Base-by-base conservation (phyloP, 2,329 filamentous ascomycete genomes). In the Ascosphaera aggregata region DNA sequence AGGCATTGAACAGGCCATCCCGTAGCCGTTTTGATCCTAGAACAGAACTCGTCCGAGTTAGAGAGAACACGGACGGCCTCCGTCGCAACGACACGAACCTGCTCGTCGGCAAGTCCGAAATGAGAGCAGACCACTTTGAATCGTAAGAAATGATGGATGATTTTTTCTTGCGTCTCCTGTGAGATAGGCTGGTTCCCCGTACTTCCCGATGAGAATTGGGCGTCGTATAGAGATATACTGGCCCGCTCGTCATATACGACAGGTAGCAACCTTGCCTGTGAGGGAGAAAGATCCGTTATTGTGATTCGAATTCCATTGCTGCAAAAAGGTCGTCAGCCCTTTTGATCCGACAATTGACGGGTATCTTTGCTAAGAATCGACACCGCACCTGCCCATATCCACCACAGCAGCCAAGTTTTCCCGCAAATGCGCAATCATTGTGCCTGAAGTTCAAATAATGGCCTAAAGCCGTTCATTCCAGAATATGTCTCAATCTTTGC, bases 291-390 rank as follows among this genome's bases (percentile, higher is more conserved):
- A 46, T 82, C 74, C 7, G 82, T 80, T 49, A 93, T 81, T 35
- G 81, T 86, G 63, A 92, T 92, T 40, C 85, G 80, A 49, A 93
- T 86, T 49, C 84, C 85, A 62, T 93, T 94, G 63, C 82, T 56
- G 27, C 18, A 13, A 34, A 17, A 32, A 81, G 41, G n/a, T n/a
- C 18, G 49, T 31, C 9, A 20, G 8, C 24, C 22, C 7, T 37
- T 17, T 16, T 27, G 13, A 32, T 39, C n/a, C n/a, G n/a, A n/a
- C n/a, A n/a, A n/a, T n/a, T n/a, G n/a, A n/a, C n/a, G n/a, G n/a
- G n/a, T n/a, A n/a, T n/a, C n/a, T n/a, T n/a, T n/a, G n/a, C n/a
- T n/a, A n/a, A n/a, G n/a, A n/a, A n/a, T 27, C 22, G 22, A 27
- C 35, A 4, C 41, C 45, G 42, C 50, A 58, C 57, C 57, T 61